Percentiles rank a stretch among this genome's conserved stretches.
These are phyloP conservation scores for Sarocladium strictum DNA, from an alignment of 2,329 filamentous ascomycete species.

Conservation along the genomic window DNA sequence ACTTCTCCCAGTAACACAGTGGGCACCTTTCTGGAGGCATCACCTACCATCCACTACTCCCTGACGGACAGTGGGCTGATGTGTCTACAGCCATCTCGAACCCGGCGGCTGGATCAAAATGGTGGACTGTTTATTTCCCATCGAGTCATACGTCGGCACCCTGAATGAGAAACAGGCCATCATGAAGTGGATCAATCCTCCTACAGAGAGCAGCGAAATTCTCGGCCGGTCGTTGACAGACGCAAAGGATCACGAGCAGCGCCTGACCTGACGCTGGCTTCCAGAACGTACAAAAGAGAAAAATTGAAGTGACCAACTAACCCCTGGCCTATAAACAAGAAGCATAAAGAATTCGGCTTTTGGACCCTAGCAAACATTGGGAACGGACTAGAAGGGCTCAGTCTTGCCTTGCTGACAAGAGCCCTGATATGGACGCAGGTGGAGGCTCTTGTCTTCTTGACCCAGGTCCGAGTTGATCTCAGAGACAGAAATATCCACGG, in stretches of 20 bases:
- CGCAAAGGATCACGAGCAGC: slow-evolving; percentile 18
- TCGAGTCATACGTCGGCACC: slow-evolving; percentile 14
- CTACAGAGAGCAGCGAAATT: slow-evolving; percentile 22
- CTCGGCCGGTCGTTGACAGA: slow-evolving; percentile 21
- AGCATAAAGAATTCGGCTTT: slow-evolving; percentile 43
- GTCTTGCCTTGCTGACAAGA: slow-evolving; percentile 23
- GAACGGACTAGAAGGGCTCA: slow-evolving; percentile 21
- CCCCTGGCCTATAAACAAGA: slow-evolving; percentile 42
- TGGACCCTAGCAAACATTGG: slow-evolving; percentile 19
- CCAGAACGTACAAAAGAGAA: slow-evolving; percentile 37
- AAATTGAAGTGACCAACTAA: slow-evolving; percentile 42
- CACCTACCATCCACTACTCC: no score
- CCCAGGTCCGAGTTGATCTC: slow-evolving; percentile 19
- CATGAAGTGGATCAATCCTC: slow-evolving; percentile 22
- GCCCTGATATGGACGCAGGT: slow-evolving; percentile 18
- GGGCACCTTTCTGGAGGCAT: neutral
- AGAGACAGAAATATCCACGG: slow-evolving; percentile 20
- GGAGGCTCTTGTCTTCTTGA: slow-evolving; percentile 20
- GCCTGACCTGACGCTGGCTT: slow-evolving; percentile 45
- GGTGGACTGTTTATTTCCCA: slow-evolving; percentile 14
- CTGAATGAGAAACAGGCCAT: slow-evolving; percentile 16
- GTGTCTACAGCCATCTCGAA: slow-evolving; percentile 10
- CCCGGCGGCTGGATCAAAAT: slow-evolving; percentile 20
- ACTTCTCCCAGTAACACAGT: slow-evolving; percentile 2
- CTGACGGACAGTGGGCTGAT: no score